phyloP scores from a whole-genome alignment of 148 eudicot species.

The Camellia sinensis region DNA sequence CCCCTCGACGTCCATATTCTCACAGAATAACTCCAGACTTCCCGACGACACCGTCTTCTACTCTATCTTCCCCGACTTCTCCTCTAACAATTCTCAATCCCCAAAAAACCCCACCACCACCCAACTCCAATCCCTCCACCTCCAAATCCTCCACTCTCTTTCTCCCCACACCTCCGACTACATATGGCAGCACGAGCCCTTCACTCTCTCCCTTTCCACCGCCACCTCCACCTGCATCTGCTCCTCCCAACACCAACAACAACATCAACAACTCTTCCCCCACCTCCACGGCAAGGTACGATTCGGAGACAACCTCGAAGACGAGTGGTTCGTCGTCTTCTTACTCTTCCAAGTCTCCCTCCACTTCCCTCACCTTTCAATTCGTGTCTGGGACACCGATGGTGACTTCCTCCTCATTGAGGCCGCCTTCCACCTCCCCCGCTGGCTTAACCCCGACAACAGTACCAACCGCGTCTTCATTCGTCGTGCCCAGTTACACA shows the following conservation, averaged over 20 bases:
- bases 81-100: slow-evolving; percentile 26
- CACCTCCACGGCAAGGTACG: slow-evolving; percentile 74
- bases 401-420: slow-evolving; percentile 87
- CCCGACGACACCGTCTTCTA: slow-evolving; percentile 77
- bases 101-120: slow-evolving; percentile 11
- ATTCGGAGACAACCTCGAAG: slow-evolving; percentile 82
- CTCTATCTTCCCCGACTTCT: slow-evolving; percentile 67
- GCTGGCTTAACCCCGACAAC: slow-evolving; percentile 68
- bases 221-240: not conserved
- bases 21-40: slow-evolving; percentile 33
- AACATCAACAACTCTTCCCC: slow-evolving; percentile 28
- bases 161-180: slow-evolving; percentile 58
- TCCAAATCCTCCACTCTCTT: slow-evolving; percentile 52
- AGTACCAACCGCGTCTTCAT: slow-evolving; percentile 63
- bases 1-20: slow-evolving; percentile 35
- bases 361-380: slow-evolving; percentile 45
- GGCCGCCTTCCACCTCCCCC: slow-evolving; percentile 73
- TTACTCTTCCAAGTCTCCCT: slow-evolving; percentile 54
- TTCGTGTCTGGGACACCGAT: slow-evolving; percentile 65
- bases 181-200: slow-evolving; percentile 80
- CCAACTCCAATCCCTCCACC: slow-evolving; percentile 66
- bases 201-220: slow-evolving; percentile 50
- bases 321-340: slow-evolving; percentile 90
- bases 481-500: slow-evolving; percentile 43
- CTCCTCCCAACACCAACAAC: not conserved